Percentiles rank a stretch among this genome's conserved stretches.
These are phyloP conservation scores for Chalaropsis ovoidea DNA, from an alignment of 2,329 filamentous ascomycete species.

Conservation along the genomic window DNA sequence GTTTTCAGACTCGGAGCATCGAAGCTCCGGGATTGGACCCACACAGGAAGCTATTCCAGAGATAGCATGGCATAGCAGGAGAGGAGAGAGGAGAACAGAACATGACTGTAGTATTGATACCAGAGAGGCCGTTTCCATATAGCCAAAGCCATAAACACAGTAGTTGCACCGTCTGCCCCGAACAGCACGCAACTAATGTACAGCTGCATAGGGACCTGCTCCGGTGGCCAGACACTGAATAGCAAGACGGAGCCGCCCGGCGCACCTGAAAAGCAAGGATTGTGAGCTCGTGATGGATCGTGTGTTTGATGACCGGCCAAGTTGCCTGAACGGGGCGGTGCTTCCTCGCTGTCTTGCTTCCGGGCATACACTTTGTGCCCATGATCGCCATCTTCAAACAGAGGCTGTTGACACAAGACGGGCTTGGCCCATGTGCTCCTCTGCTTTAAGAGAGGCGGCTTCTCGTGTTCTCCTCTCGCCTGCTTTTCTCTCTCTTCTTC, in stretches of 20 bases:
- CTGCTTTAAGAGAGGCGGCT: conserved; percentile 3
- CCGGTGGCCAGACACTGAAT: background rate
- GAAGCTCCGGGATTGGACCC: conserved; percentile 8
- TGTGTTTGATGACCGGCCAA: conserved; percentile 8
- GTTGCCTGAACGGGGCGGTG: conserved; percentile 9
- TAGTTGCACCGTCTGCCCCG: no score
- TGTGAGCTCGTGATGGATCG: background rate
- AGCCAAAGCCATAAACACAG: background rate
- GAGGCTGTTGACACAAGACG: background rate
- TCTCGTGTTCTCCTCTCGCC: background rate
- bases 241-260: background rate
- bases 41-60: background rate
- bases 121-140: background rate
- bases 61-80: background rate
- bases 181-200: background rate
- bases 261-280: background rate
- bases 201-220: background rate
- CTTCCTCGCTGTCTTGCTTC: background rate
- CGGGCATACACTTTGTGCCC: background rate
- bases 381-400: conserved; percentile 12
- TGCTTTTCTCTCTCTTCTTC: conserved; percentile 26
- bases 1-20: conserved; percentile 7
- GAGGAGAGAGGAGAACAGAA: background rate
- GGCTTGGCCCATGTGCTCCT: background rate
- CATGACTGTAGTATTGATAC: no score